Percentiles rank a stretch among this genome's conserved stretches.
These are phyloP conservation scores for Poronia punctata DNA, from an alignment of 495 filamentous ascomycete genomes.

Conservation along the genomic window DNA sequence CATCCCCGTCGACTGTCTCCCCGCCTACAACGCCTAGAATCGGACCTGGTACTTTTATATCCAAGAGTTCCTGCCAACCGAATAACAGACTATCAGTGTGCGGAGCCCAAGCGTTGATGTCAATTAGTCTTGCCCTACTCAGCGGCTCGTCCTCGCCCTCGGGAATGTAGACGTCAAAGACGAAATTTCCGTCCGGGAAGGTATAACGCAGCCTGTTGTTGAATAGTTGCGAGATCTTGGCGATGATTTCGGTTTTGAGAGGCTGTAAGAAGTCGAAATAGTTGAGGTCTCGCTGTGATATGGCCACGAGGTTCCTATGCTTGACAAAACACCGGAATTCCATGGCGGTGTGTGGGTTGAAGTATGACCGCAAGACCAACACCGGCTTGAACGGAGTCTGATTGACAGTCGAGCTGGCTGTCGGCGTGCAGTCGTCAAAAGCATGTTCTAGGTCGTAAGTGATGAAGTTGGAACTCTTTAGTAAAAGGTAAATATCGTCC, in stretches of 20 bases:
- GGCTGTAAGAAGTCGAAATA: constrained; percentile 74
- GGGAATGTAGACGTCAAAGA: constrained; percentile 88
- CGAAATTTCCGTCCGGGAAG: constrained; percentile 78
- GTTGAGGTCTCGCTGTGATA: constrained; percentile 85
- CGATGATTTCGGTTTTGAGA: constrained; percentile 55
- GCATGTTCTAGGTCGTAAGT: constrained; percentile 91
- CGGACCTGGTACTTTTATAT: constrained; percentile 50
- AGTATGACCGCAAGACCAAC: constrained; percentile 77
- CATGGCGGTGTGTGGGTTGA: constrained; percentile 78
- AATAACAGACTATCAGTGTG: constrained; percentile 86
- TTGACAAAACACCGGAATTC: constrained; percentile 96
- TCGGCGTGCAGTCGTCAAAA: constrained; percentile 68
- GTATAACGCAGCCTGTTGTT: constrained; percentile 58
- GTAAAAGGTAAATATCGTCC: constrained; percentile 85
- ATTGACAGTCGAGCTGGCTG: constrained; percentile 19
- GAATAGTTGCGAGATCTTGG: constrained; percentile 66
- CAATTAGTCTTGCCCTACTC: constrained; percentile 70
- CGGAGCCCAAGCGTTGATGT: constrained; percentile 93
- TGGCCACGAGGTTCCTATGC: constrained; percentile 64
- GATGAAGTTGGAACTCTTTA: constrained; percentile 90
- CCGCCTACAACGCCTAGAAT: constrained; percentile 36
- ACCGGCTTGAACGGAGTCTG: constrained; percentile 47
- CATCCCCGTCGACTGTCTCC: constrained; percentile 20
- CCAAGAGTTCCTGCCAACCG: constrained; percentile 81
- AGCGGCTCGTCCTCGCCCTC: constrained; percentile 53